These are phyloP conservation scores for Heimioporus retisporus DNA, from an alignment of 1,284 basidiomycete genomes.

Conservation along the genomic window DNA sequence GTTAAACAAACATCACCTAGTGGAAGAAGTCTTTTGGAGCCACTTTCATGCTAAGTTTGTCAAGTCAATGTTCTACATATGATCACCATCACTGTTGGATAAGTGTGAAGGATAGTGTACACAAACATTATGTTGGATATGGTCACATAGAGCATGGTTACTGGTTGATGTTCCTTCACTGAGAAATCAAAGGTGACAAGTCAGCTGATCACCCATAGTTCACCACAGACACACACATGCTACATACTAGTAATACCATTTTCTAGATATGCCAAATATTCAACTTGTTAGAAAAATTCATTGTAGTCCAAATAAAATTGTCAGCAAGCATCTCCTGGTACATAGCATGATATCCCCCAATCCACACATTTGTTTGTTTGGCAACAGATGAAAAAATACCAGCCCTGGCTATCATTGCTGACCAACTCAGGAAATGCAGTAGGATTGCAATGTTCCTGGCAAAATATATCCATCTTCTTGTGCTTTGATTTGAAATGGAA, in stretches of 20 bases:
- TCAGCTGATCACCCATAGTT: not conserved
- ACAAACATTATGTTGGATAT: not conserved
- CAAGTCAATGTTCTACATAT: conserved; percentile 2
- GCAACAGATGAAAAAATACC: conserved; percentile 37
- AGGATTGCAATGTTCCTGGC: conserved; percentile 51
- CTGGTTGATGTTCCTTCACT: not conserved
- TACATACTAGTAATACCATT: not conserved
- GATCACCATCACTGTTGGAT: conserved; percentile 5
- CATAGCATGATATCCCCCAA: conserved; percentile 35
- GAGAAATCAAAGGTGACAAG: not conserved
- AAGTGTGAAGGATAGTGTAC: not conserved
- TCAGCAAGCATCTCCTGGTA: conserved; percentile 35
- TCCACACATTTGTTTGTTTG: conserved; percentile 39
- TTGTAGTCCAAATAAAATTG: no score
- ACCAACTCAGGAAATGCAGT: conserved; percentile 42
- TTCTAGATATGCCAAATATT: not conserved
- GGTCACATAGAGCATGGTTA: not conserved
- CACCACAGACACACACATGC: not conserved
- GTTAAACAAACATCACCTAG: not conserved
- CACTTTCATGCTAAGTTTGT: conserved; percentile 5
- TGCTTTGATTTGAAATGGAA: conserved; percentile 57
- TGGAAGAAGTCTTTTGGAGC: not conserved
- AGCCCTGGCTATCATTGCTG: conserved; percentile 34
- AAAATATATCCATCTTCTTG: conserved; percentile 41
- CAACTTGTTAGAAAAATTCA: no score